Evolutionary conservation across 306 rosid genomes (phyloP).

Genomic region (Heteromeles arbutifolia): DNA sequence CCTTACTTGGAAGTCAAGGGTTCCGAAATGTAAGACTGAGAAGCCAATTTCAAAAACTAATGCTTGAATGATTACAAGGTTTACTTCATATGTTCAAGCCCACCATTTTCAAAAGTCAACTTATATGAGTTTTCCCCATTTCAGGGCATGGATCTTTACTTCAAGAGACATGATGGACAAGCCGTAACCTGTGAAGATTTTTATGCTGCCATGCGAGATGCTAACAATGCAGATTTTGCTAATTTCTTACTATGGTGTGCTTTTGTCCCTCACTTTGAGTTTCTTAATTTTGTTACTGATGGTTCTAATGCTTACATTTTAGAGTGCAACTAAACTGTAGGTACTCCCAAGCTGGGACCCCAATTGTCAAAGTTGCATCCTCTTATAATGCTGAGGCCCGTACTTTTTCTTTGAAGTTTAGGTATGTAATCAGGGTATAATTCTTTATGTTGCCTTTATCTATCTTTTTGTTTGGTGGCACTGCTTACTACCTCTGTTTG

Average conservation of each 20-base stretch:
- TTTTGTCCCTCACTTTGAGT: constrained; percentile 11
- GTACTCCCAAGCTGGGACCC: constrained; percentile 99
- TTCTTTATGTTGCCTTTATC: constrained; percentile 4
- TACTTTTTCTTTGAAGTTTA: constrained; percentile 70
- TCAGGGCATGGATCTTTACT: constrained; percentile 99
- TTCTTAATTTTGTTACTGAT: constrained; percentile 7
- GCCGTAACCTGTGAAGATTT: constrained; percentile 99
- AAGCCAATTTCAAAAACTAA: constrained; percentile 11
- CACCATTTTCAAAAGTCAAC: constrained; percentile 8
- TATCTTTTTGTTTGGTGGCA: constrained; percentile 17
- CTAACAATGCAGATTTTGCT: constrained; percentile 86
- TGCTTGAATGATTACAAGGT: constrained; percentile 3
- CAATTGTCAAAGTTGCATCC: constrained; percentile 63
- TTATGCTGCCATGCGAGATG: constrained; percentile 93
- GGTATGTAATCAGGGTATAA: constrained; percentile 34
- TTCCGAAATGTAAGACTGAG: constrained; percentile 69
- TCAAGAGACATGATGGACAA: constrained; percentile 93
- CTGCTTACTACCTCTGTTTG: constrained; percentile 26
- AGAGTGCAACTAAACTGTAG: constrained; percentile 29
- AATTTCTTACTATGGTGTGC: constrained; percentile 74
- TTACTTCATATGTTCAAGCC: constrained; percentile 8
- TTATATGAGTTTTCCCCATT: constrained; percentile 13
- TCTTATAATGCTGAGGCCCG: constrained; percentile 66
- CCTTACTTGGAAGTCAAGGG: constrained; percentile 84
- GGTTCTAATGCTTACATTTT: constrained; percentile 8